Evolutionary conservation across 2,329 filamentous ascomycete genomes (phyloP).

Genomic region (Beauveria bassiana): DNA sequence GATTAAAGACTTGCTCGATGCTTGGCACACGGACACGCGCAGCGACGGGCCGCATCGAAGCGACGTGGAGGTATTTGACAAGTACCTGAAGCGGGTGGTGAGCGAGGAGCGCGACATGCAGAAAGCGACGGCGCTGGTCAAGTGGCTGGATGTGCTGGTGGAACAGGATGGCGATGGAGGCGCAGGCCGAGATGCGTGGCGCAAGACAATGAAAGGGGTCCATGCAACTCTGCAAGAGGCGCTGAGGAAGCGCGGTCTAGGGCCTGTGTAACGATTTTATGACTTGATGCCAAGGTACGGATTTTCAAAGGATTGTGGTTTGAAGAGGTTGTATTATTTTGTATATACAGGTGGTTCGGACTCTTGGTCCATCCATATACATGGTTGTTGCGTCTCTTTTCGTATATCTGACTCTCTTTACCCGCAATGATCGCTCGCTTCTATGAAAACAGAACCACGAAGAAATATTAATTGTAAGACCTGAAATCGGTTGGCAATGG

Average conservation of each 20-base stretch:
- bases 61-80: constrained; percentile 67
- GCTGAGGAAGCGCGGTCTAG: constrained; percentile 48
- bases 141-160: constrained; percentile 56
- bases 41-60: constrained; percentile 69
- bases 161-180: constrained; percentile 35
- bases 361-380: background rate
- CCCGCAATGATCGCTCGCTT: background rate
- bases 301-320: background rate
- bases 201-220: constrained; percentile 32
- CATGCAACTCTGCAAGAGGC: constrained; percentile 47
- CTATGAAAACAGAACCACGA: background rate
- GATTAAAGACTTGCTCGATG: constrained; percentile 63
- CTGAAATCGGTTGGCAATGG: too few species aligned
- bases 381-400: background rate
- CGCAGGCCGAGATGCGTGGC: constrained; percentile 39
- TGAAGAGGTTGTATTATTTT: background rate
- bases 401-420: background rate
- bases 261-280: constrained; percentile 36
- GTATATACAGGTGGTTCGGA: background rate
- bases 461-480: too few species aligned
- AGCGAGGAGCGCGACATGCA: constrained; percentile 67
- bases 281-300: constrained; percentile 14
- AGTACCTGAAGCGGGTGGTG: constrained; percentile 67
- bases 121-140: constrained; percentile 63
- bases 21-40: constrained; percentile 68